These are phyloP conservation scores for Apostasia shenzhenica DNA, from an alignment of 106 monocot species.

Conservation along the genomic window DNA sequence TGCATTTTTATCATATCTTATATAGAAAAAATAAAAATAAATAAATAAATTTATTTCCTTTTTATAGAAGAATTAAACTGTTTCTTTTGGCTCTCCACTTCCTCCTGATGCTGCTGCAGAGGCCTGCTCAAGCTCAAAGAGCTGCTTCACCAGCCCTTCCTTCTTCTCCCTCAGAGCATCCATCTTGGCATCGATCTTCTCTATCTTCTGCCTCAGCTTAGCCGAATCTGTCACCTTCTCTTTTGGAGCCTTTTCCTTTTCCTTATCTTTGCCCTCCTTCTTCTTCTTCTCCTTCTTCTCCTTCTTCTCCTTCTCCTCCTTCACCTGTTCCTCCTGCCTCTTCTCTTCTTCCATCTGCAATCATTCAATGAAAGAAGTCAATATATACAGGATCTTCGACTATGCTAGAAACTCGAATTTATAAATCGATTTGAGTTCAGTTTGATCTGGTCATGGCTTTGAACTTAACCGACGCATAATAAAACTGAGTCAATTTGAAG, in stretches of 20 bases:
- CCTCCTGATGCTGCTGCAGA: background rate
- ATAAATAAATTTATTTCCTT: no score
- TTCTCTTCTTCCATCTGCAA: background rate
- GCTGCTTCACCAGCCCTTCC: constrained; percentile 11
- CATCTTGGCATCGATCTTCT: constrained; percentile 25
- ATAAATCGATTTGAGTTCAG: background rate
- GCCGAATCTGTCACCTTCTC: constrained; percentile 7
- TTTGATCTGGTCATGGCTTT: background rate
- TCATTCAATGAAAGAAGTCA: no score
- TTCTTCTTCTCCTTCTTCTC: constrained; percentile 9
- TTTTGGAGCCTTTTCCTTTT: background rate
- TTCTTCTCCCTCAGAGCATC: constrained; percentile 15
- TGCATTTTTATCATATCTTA: no score
- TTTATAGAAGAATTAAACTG: no score
- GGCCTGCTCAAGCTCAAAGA: constrained; percentile 2
- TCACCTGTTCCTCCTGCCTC: no score
- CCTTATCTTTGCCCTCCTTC: background rate
- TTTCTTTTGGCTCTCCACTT: no score
- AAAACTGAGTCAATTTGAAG: background rate
- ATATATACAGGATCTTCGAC: background rate
- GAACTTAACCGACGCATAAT: background rate
- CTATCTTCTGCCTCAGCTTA: constrained; percentile 19
- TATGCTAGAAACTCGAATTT: background rate
- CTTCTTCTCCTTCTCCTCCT: constrained; percentile 4
- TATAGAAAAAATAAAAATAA: no score